phyloP scores from a whole-genome alignment of 2,329 filamentous ascomycete genomes.

The Cadophora gregata region DNA sequence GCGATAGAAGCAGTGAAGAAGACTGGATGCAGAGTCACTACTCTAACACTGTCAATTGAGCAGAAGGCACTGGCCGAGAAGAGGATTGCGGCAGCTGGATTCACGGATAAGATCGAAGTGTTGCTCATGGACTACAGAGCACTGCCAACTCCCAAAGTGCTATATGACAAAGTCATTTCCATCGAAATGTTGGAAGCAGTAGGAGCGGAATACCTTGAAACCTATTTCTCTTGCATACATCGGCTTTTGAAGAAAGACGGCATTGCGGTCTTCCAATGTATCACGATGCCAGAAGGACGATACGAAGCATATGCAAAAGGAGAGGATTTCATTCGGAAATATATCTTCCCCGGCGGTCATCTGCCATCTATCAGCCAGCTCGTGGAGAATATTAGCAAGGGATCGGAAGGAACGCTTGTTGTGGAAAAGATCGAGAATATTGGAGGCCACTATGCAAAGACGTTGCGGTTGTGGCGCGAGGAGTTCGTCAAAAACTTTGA shows the following conservation, averaged over 20 bases:
- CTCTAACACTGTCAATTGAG: conserved; percentile 70
- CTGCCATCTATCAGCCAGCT: conserved; percentile 65
- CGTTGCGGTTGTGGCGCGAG: conserved; percentile 71
- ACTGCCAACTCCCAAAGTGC: conserved; percentile 57
- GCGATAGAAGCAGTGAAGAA: conserved; percentile 70
- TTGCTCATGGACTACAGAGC: conserved; percentile 72
- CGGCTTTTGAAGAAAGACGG: conserved; percentile 68
- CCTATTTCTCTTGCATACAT: conserved; percentile 71
- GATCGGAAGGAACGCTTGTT: conserved; percentile 66
- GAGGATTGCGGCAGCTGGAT: conserved; percentile 65
- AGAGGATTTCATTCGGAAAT: conserved; percentile 77
- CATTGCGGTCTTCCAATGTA: conserved; percentile 76
- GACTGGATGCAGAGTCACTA: conserved; percentile 73
- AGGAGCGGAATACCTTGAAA: conserved; percentile 68
- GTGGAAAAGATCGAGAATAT: conserved; percentile 75
- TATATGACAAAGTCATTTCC: conserved; percentile 74
- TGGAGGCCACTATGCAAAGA: conserved; percentile 74
- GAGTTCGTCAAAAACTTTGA: conserved; percentile 69
- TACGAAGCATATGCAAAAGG: conserved; percentile 70
- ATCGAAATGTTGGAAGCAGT: conserved; percentile 83
- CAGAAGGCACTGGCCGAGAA: conserved; percentile 72
- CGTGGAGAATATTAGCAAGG: conserved; percentile 63
- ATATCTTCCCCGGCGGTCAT: conserved; percentile 82
- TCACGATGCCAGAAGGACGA: conserved; percentile 74
- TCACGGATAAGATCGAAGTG: conserved; percentile 66